Evolutionary conservation across 129 eudicot genomes (phyloP), one percentile per base, ranked within the genome.

Genomic region (Kitagawia praeruptora): DNA sequence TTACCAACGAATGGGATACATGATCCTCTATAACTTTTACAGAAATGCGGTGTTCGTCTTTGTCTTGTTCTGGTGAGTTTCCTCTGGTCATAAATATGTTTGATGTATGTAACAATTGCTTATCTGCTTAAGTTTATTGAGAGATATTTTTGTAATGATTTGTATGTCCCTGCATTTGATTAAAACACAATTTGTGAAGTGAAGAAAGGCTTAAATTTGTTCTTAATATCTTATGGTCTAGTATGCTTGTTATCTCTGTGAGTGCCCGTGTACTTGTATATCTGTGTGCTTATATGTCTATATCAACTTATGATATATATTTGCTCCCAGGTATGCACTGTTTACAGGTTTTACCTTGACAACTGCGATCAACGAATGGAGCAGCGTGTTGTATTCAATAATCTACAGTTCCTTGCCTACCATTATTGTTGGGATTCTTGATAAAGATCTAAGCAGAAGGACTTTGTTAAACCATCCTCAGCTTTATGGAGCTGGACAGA

Each of bases 401-500:
- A 81, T 92, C 74, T 96, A 96, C 81, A 92, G 97, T 34, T 80
- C 99, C 10, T 44, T 91, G 56, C 99, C 99, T 31, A 96, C 99
- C 78, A 85, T 96, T 40, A 82, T 96, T 18, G 89, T 96, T 37
- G 99, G 90, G 23, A 83, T 96, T 85, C 92, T 96, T 27, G 99
- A 96, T 86, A 96, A 96, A 84, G 97, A 96, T 85, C 77, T 92
- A 80, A 83, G 99, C 70, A 81, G 96, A 85, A 82, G 40, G 46
- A 90, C 97, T 75, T 82, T 96, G 18, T 63, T 96, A 66, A 81
- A 84, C 79, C 83, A 86, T 66, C 97, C 99, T 75, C 93, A 90
- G 83, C 89, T 96, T 27, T 96, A 96, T n/a, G 96, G 92, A 81
- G 80, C 97, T 31, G 99, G 99, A n/a, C 99, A 96, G 76, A 92